phyloP scores from a whole-genome alignment of 148 eudicot genomes.

The Camellia granthamiana region DNA sequence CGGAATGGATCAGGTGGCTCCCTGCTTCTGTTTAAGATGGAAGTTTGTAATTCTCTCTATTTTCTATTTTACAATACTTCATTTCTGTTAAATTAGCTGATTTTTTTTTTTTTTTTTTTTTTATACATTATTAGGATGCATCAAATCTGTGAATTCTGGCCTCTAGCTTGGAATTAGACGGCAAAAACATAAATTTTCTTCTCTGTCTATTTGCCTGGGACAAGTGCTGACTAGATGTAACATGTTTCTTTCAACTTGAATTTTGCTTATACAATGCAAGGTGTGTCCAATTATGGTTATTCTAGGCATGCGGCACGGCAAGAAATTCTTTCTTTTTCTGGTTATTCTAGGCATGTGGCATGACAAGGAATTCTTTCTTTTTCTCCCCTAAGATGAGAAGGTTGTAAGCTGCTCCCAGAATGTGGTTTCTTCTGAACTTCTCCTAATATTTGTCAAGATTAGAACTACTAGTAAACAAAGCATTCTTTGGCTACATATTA shows the following conservation, averaged over 20 bases:
- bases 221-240: not conserved
- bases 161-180: not conserved
- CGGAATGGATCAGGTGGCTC: slow-evolving; percentile 67
- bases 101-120: too few relatives aligned
- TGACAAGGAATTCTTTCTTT: not conserved
- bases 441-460: not conserved
- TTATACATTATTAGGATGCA: not conserved
- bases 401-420: too few relatives aligned
- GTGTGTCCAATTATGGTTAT: not conserved
- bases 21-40: slow-evolving; percentile 7
- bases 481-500: not conserved
- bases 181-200: not conserved
- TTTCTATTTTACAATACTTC: not conserved
- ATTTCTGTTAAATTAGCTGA: not conserved
- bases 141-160: slow-evolving; percentile 1
- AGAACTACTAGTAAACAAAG: not conserved
- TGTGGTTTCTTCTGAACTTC: not conserved
- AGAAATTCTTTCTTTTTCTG: too few relatives aligned
- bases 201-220: not conserved
- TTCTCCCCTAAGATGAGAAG: not conserved
- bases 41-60: not conserved
- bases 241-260: not conserved
- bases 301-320: not conserved
- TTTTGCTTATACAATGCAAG: not conserved
- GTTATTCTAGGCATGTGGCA: too few relatives aligned